phyloP scores from a whole-genome alignment of 495 filamentous ascomycete species.

The Lophium mytilinum region DNA sequence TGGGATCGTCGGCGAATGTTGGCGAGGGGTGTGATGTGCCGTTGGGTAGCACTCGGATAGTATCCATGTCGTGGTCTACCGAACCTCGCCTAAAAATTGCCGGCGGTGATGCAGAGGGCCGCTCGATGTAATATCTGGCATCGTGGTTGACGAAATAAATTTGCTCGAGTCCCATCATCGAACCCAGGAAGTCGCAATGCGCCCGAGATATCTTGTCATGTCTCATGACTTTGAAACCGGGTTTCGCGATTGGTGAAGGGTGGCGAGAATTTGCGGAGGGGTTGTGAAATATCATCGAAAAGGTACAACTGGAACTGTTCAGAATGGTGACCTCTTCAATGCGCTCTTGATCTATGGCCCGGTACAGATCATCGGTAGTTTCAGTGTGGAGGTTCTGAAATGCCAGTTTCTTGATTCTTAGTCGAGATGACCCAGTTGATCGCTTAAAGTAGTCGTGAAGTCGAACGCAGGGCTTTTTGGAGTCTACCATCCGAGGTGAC shows the following conservation, averaged over 20 bases:
- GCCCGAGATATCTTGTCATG: not conserved
- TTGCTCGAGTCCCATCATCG: not conserved
- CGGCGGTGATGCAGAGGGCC: not conserved
- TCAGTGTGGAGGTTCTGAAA: not conserved
- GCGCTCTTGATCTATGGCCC: not conserved
- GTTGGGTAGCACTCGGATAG: not conserved
- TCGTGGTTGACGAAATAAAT: not conserved
- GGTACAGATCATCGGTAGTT: not conserved
- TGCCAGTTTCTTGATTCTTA: not conserved
- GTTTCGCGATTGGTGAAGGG: not conserved
- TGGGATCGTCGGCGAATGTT: not conserved
- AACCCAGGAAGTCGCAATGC: not conserved
- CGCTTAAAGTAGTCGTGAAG: not conserved
- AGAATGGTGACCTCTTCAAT: not conserved
- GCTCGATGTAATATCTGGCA: not conserved
- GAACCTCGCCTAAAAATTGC: not conserved
- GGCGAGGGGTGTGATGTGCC: not conserved
- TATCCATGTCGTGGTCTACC: not conserved
- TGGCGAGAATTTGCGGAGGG: not conserved
- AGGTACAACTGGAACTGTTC: not conserved
- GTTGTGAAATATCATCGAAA: not conserved
- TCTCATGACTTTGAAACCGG: not conserved
- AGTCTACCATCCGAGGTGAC: not conserved
- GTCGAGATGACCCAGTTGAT: not conserved
- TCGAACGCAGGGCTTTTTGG: not conserved